Percentiles rank a stretch among this genome's conserved stretches.
These are phyloP conservation scores for Chaetomidium leptoderma DNA, from an alignment of 495 filamentous ascomycete genomes.

Conservation along the genomic window DNA sequence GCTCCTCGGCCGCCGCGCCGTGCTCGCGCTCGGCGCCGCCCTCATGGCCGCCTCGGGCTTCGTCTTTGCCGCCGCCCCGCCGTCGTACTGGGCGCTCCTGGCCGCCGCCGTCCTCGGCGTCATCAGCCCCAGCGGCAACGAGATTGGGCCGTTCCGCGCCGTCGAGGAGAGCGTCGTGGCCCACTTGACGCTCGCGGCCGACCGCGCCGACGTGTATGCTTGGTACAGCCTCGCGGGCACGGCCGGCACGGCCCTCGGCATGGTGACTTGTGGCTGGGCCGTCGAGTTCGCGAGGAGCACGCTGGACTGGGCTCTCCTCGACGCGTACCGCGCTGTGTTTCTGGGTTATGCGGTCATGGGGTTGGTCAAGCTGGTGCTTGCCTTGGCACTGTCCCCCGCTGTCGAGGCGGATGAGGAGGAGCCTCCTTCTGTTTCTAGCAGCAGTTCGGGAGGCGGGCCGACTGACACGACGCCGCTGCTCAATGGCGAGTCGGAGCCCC, in stretches of 20 bases:
- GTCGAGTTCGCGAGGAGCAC: slow-evolving; percentile 48
- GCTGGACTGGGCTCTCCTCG: slow-evolving; percentile 51
- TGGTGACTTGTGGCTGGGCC: slow-evolving; percentile 61
- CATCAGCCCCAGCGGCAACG: slow-evolving; percentile 73
- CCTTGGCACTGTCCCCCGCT: slow-evolving; percentile 52
- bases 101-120: slow-evolving; percentile 70
- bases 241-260: slow-evolving; percentile 64
- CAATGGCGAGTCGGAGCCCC: not conserved
- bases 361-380: slow-evolving; percentile 58
- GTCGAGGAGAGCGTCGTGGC: slow-evolving; percentile 75
- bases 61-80: slow-evolving; percentile 54
- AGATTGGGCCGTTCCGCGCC: slow-evolving; percentile 77
- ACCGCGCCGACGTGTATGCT: slow-evolving; percentile 69
- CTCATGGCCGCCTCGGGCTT: slow-evolving; percentile 66
- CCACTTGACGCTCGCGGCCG: slow-evolving; percentile 59
- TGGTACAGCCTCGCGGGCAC: slow-evolving; percentile 75
- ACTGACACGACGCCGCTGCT: not conserved
- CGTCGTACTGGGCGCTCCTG: slow-evolving; percentile 52
- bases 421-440: not conserved
- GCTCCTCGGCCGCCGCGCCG: slow-evolving; percentile 56
- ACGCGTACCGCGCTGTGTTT: slow-evolving; percentile 67
- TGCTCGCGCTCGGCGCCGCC: slow-evolving; percentile 62
- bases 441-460: not conserved
- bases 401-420: slow-evolving; percentile 53
- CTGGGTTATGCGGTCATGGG: slow-evolving; percentile 64